phyloP scores from a whole-genome alignment of 2,329 filamentous ascomycete species.

The Coniochaeta pulveracea region DNA sequence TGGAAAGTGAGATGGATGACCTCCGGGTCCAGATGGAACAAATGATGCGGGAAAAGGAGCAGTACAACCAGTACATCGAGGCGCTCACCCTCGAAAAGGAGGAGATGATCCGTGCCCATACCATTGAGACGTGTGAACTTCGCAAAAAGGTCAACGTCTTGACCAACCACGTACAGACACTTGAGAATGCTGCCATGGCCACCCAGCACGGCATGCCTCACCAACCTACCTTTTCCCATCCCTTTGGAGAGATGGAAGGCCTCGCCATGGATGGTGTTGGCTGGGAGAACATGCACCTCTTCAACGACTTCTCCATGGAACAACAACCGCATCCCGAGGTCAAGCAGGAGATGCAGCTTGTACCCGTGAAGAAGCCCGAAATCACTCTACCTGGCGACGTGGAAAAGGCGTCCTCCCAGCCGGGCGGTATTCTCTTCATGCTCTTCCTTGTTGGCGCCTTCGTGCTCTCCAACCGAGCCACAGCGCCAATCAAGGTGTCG shows the following conservation, averaged over 20 bases:
- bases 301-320: slow-evolving; percentile 58
- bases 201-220: slow-evolving; percentile 25
- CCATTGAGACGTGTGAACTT: slow-evolving; percentile 79
- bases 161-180: slow-evolving; percentile 56
- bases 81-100: slow-evolving; percentile 77
- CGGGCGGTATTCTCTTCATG: slow-evolving; percentile 82
- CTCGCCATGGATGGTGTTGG: slow-evolving; percentile 66
- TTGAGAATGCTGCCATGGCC: slow-evolving; percentile 50
- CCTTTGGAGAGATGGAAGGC: slow-evolving; percentile 74
- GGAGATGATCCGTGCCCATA: slow-evolving; percentile 79
- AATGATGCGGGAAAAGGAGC: slow-evolving; percentile 61
- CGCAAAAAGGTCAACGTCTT: slow-evolving; percentile 86
- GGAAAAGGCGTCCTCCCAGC: slow-evolving; percentile 54
- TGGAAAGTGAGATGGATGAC: slow-evolving; percentile 67
- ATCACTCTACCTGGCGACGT: slow-evolving; percentile 31
- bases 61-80: slow-evolving; percentile 65
- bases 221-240: slow-evolving; percentile 53
- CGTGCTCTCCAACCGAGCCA: slow-evolving; percentile 74
- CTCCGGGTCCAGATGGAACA: slow-evolving; percentile 61
- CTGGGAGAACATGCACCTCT: slow-evolving; percentile 79
- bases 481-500: slow-evolving; percentile 63
- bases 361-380: slow-evolving; percentile 43
- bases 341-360: slow-evolving; percentile 47
- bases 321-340: slow-evolving; percentile 30
- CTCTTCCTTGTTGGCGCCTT: slow-evolving; percentile 94